Evolutionary conservation across 495 filamentous ascomycete genomes (phyloP).

Genomic region (Aspergillus panamensis): DNA sequence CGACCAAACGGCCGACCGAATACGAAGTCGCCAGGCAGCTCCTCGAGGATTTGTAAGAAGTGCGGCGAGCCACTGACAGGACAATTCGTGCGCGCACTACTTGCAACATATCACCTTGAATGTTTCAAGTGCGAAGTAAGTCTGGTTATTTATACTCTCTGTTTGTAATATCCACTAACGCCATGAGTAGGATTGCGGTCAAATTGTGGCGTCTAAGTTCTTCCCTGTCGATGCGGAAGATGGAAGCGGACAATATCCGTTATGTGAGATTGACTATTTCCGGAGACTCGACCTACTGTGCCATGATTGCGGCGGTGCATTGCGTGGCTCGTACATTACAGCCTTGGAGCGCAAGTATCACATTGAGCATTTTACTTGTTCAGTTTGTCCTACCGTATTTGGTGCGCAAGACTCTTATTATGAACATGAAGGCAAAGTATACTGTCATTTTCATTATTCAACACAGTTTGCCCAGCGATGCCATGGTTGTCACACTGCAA

Average conservation of each 20-base stretch:
- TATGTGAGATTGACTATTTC: constrained; percentile 98
- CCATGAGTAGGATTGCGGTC: constrained; percentile 79
- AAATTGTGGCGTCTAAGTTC: constrained; percentile 97
- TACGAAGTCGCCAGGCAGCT: constrained; percentile 39
- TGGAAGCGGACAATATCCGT: constrained; percentile 80
- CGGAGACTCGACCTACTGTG: constrained; percentile 87
- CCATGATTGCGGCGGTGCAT: constrained; percentile 83
- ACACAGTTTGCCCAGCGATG: constrained; percentile 96
- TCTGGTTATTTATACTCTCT: constrained; percentile 7
- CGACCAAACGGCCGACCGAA: constrained; percentile 43
- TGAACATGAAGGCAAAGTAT: constrained; percentile 93
- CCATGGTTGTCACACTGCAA: constrained; percentile 95
- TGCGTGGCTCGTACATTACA: constrained; percentile 97
- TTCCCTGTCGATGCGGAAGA: constrained; percentile 92
- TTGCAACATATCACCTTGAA: constrained; percentile 91
- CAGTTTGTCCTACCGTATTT: constrained; percentile 94
- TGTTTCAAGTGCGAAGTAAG: constrained; percentile 96
- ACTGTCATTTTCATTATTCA: constrained; percentile 98
- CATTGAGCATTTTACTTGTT: constrained; percentile 99
- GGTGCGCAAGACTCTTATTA: constrained; percentile 98
- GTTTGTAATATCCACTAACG: neutral
- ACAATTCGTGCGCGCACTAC: constrained; percentile 91
- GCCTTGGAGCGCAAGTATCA: constrained; percentile 97
- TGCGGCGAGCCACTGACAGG: constrained; percentile 82
- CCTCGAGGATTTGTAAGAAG: constrained; percentile 73